A percentile compares a stretch with the other conserved stretches of the same genome.
Evolutionary conservation across 1,284 basidiomycete genomes (phyloP).

Genomic region (Sporisorium iseilematis-ciliati): DNA sequence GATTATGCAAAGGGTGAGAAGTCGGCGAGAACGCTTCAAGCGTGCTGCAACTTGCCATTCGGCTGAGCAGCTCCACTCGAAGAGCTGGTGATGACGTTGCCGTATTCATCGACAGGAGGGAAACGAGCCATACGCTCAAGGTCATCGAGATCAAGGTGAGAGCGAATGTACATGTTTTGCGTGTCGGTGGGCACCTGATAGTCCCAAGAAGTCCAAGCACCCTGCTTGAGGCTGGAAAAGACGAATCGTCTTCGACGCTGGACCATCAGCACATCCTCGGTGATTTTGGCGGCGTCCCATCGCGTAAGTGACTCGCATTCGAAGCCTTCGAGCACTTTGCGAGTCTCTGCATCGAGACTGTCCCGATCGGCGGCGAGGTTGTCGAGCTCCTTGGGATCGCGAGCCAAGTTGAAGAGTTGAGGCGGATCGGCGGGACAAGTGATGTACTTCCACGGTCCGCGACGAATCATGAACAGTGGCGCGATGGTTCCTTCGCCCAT

Average conservation of each 20-base stretch:
- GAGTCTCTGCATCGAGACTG: constrained; percentile 23
- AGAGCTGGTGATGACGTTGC: constrained; percentile 14
- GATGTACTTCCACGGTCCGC: constrained; percentile 43
- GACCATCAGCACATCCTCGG: constrained; percentile 37
- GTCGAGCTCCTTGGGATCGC: constrained; percentile 40
- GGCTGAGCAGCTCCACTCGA: not conserved
- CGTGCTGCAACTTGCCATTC: constrained; percentile 9
- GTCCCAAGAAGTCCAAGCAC: constrained; percentile 45
- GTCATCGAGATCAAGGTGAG: constrained; percentile 39
- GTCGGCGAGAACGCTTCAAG: not conserved
- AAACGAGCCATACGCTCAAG: constrained; percentile 48
- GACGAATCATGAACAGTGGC: constrained; percentile 41
- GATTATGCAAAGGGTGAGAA: not conserved
- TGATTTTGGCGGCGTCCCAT: constrained; percentile 41
- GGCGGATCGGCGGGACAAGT: constrained; percentile 40
- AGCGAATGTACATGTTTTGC: constrained; percentile 45
- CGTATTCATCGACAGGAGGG: constrained; percentile 37
- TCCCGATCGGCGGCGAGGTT: constrained; percentile 34
- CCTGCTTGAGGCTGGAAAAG: constrained; percentile 40
- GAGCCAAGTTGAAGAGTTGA: constrained; percentile 32
- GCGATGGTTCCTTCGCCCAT: constrained; percentile 45
- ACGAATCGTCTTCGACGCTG: constrained; percentile 40
- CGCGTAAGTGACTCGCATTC: constrained; percentile 26
- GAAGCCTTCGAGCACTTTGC: constrained; percentile 28
- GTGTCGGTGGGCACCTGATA: constrained; percentile 41